Conservation (phyloP, 163 green algal genomes). For the Trebouxiophyceae sp. region DNA sequence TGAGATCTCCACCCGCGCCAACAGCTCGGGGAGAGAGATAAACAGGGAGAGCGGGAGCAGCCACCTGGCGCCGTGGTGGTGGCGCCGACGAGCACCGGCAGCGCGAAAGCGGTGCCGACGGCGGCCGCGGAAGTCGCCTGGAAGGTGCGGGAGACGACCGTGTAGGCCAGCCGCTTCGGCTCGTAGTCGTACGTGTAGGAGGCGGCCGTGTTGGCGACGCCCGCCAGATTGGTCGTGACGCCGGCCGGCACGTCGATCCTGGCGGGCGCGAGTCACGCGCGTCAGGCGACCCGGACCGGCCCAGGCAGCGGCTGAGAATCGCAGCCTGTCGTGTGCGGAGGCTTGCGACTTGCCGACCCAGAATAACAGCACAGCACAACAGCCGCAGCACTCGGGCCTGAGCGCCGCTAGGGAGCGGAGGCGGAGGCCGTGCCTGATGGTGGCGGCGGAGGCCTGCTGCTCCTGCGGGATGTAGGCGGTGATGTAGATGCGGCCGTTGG, state of each 20-base stretch:
- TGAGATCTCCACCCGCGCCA: too few relatives aligned
- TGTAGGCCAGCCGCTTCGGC: conserved; percentile 3
- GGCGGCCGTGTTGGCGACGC: conserved; percentile 18
- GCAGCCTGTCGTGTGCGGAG: too few relatives aligned
- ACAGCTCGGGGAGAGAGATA: too few relatives aligned
- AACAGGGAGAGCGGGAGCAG: too few relatives aligned
- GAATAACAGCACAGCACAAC: too few relatives aligned
- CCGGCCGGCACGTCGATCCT: conserved; percentile 21
- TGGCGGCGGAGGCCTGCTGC: neutral
- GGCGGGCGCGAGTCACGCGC: too few relatives aligned
- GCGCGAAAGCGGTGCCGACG: conserved; percentile 6
- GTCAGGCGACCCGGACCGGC: neutral
- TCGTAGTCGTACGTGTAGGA: conserved; percentile 17
- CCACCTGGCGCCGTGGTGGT: neutral
- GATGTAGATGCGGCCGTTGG: conserved; percentile 15
- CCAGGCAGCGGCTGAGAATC: neutral
- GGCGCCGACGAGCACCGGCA: neutral
- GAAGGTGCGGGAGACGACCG: conserved; percentile 4
- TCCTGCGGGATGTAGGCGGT: conserved; percentile 12
- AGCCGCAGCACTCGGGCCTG: too few relatives aligned
- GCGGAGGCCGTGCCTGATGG: too few relatives aligned
- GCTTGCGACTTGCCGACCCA: neutral
- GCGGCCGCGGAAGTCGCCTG: conserved; percentile 17
- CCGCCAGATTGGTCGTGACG: conserved; percentile 17
- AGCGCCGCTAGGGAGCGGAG: too few relatives aligned